phyloP scores from a whole-genome alignment of 257 asterid species.

The Ajuga chamaepitys region DNA sequence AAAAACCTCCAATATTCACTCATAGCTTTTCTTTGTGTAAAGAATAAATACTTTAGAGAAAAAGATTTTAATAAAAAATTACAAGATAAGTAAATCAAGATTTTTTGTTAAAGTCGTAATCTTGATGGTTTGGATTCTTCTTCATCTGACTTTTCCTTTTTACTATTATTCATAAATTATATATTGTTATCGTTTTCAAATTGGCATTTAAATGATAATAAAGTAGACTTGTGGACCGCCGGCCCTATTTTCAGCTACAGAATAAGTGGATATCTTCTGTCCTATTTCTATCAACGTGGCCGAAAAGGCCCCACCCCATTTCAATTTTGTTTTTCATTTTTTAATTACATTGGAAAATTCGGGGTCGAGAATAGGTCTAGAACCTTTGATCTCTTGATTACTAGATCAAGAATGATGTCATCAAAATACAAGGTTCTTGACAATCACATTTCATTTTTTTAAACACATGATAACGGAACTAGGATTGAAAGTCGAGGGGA shows the following conservation, averaged over 20 bases:
- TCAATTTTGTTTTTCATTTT: too few relatives aligned
- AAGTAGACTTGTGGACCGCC: conserved; percentile 9
- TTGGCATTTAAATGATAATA: conserved; percentile 4
- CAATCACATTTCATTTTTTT: too few relatives aligned
- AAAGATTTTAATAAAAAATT: not conserved
- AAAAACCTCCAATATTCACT: not conserved
- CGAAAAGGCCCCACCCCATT: conserved; percentile 21
- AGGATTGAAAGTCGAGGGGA: too few relatives aligned
- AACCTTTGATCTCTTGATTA: too few relatives aligned
- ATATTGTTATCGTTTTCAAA: conserved; percentile 5
- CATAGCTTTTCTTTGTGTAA: too few relatives aligned
- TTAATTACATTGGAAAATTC: too few relatives aligned
- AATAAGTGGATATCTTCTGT: not conserved
- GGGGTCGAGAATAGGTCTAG: too few relatives aligned
- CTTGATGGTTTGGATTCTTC: conserved; percentile 10
- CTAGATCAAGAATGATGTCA: too few relatives aligned
- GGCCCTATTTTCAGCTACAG: not conserved
- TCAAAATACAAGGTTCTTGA: too few relatives aligned
- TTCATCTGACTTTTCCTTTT: not conserved
- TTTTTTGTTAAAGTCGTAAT: conserved; percentile 1
- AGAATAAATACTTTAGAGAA: not conserved
- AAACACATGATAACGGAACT: too few relatives aligned
- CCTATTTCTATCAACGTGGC: conserved; percentile 1
- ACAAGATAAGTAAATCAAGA: not conserved
- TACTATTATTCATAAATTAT: not conserved